Conservation (phyloP, 2,329 filamentous ascomycete genomes). For the Fusarium secorum region DNA sequence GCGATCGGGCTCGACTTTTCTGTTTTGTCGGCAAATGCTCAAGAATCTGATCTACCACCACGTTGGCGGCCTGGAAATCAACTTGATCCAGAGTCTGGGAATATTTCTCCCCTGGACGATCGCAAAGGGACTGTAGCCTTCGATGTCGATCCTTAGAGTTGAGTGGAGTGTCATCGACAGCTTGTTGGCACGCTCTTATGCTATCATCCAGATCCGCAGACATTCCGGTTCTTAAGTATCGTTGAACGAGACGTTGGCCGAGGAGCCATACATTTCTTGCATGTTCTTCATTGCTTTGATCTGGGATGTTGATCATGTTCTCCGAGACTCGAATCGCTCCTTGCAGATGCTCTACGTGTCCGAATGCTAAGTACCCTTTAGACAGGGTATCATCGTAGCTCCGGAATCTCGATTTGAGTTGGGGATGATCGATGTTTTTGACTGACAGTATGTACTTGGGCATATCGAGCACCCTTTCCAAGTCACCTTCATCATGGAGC, state of each 20-base stretch:
- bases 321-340: neutral
- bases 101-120: neutral
- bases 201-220: neutral
- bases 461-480: neutral
- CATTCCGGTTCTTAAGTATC: neutral
- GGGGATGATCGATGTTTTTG: accelerated
- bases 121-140: neutral
- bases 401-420: neutral
- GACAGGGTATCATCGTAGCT: neutral
- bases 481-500: neutral
- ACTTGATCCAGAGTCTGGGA: neutral
- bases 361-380: neutral
- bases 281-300: neutral
- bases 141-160: neutral
- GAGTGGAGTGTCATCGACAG: neutral
- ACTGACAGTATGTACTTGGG: accelerated
- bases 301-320: neutral
- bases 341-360: neutral
- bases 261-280: neutral
- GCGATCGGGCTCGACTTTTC: neutral
- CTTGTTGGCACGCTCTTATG: neutral
- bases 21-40: neutral
- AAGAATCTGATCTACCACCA: neutral
- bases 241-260: neutral
- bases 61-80: neutral